Evolutionary conservation across 345 rosid genomes (phyloP), one percentile per base, ranked within the genome.

Genomic region (Bruguiera gymnorhiza): DNA sequence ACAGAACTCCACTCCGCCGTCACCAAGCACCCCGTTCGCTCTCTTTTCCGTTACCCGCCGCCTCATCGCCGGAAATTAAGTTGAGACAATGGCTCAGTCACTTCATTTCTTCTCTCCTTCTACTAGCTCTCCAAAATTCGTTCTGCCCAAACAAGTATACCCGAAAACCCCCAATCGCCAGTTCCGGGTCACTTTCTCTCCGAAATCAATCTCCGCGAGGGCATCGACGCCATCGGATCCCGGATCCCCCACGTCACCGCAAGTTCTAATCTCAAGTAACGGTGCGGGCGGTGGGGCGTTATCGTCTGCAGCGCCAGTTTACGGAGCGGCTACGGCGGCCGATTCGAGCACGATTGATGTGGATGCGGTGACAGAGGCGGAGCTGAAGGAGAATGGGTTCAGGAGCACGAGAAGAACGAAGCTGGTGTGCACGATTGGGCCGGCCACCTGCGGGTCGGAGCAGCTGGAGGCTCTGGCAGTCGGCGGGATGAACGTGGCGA

Each of bases 401-500:
- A 76, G 99, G 70, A 96, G 99, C 86, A 96, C 98, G 32, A 79
- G 99, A 74, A 80, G 99, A 71, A 96, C 99, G 58, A 96, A 96
- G 87, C 85, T 96, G 30, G 79, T 96, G 72, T 92, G 99, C 82
- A 96, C 98, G 62, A 90, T 96, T 57, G 99, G 99, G 5, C 99
- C 98, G 0, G 87, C 87, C 24, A 89, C 99, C 1, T 92, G 88
- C 73, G 94, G 89, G 39, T 89, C 88, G 76, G 90, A 96, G 74
- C 89, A 96, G 83, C 82, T 96, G 65, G 92, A 89, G 79, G 93
- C 97, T 26, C 79, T 92, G 60, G 98, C 98, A 5, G 94, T 82
- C 0, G 98, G 98, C 2, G 99, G 98, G n/a, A 96, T 96, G 99
- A 96, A 96, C 73, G 96, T 92, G 27, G 99, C 99, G 4, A 70